Percentiles rank a stretch among this genome's conserved stretches.
These are phyloP conservation scores for Telfairia occidentalis DNA, from an alignment of 331 rosid genomes.

Conservation along the genomic window DNA sequence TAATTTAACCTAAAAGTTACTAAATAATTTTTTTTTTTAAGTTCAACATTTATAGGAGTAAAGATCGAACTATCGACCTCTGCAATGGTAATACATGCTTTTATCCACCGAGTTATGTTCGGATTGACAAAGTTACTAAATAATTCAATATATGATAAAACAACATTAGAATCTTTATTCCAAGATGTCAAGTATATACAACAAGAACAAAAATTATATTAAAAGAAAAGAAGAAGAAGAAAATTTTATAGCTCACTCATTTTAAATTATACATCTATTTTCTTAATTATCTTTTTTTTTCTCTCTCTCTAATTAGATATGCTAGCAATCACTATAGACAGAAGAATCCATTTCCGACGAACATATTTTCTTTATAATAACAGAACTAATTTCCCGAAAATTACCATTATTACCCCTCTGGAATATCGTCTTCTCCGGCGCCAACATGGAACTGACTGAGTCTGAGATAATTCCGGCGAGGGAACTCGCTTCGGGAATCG, in stretches of 20 bases:
- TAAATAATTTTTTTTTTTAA: too few species aligned
- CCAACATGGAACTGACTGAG: constrained; percentile 20
- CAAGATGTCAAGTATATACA: not conserved
- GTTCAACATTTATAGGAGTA: too few species aligned
- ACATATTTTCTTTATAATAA: constrained; percentile 50
- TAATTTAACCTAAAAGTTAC: not conserved
- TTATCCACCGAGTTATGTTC: too few species aligned
- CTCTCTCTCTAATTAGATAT: not conserved
- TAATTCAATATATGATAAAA: not conserved
- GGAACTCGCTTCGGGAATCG: constrained; percentile 45
- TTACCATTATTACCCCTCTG: constrained; percentile 32
- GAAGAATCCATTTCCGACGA: constrained; percentile 50
- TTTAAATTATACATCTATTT: constrained; percentile 7
- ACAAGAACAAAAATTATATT: not conserved
- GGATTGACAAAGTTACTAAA: too few species aligned
- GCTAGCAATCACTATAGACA: constrained; percentile 68
- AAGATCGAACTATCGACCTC: too few species aligned
- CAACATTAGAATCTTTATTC: constrained; percentile 3
- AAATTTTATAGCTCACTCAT: not conserved
- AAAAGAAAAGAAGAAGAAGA: not conserved
- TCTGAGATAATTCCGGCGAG: constrained; percentile 14
- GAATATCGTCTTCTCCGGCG: constrained; percentile 26
- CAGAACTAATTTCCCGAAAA: constrained; percentile 27
- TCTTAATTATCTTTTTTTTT: constrained; percentile 1
- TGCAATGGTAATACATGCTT: too few species aligned